These are phyloP conservation scores for Epichloe typhina DNA, from an alignment of 2,329 filamentous ascomycete genomes.

Conservation along the genomic window DNA sequence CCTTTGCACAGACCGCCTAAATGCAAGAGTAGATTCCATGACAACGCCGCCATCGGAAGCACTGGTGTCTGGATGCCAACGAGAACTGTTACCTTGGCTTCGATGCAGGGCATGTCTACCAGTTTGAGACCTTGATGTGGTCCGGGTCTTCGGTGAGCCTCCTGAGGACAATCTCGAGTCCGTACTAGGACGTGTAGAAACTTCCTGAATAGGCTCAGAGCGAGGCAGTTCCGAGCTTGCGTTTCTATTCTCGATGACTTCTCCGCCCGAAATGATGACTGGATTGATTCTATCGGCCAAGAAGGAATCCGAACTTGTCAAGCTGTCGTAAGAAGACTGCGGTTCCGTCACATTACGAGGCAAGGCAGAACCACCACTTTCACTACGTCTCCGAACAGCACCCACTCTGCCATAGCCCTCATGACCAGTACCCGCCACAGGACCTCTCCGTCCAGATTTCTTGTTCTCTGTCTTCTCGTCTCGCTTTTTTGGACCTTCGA, in stretches of 20 bases:
- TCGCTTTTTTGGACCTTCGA: conserved; percentile 33
- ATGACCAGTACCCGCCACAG: conserved; percentile 84
- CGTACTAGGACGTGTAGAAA: conserved; percentile 27
- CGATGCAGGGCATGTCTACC: conserved; percentile 42
- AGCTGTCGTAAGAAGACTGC: conserved; percentile 38
- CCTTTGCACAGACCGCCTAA: conserved; percentile 41
- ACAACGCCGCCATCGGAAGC: conserved; percentile 34
- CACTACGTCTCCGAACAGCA: conserved; percentile 47
- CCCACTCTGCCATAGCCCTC: conserved; percentile 67
- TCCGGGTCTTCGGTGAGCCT: conserved; percentile 26
- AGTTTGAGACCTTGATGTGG: conserved; percentile 29
- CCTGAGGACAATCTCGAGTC: conserved; percentile 29
- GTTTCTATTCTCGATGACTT: conserved; percentile 48
- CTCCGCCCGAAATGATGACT: conserved; percentile 52
- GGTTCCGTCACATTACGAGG: conserved; percentile 30
- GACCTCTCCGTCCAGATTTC: conserved; percentile 50
- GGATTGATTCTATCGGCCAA: conserved; percentile 50
- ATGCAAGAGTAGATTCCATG: conserved; percentile 39
- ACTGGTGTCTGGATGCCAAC: conserved; percentile 42
- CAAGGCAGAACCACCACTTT: conserved; percentile 37
- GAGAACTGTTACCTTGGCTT: conserved; percentile 13
- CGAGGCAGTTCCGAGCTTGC: conserved; percentile 13
- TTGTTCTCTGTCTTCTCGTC: conserved; percentile 31
- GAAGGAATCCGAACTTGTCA: conserved; percentile 40
- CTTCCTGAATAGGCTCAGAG: conserved; percentile 35